These are phyloP conservation scores for Backusella westeae DNA, from an alignment of 192 early-diverging fungal genomes.

Conservation along the genomic window DNA sequence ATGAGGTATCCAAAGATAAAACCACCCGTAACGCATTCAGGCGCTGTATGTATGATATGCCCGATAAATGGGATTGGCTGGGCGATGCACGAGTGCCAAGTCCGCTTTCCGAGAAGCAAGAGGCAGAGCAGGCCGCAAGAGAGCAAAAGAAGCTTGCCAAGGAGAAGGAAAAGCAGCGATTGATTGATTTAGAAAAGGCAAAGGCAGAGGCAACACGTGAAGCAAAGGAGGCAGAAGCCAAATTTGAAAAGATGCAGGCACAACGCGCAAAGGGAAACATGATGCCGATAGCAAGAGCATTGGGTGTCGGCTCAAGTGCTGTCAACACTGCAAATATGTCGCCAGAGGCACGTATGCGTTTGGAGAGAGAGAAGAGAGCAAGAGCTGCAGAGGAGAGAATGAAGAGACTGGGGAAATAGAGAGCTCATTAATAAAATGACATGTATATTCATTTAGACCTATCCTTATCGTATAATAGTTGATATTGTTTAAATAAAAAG, in stretches of 20 bases:
- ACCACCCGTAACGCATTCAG: constrained; percentile 72
- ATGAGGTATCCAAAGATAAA: constrained; percentile 72
- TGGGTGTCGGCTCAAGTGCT: constrained; percentile 22
- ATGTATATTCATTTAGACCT: background rate
- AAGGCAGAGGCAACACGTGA: constrained; percentile 35
- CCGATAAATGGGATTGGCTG: constrained; percentile 67
- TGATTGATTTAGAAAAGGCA: constrained; percentile 43
- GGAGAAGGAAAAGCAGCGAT: constrained; percentile 56
- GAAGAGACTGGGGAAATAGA: background rate
- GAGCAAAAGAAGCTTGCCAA: constrained; percentile 64
- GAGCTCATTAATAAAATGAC: background rate
- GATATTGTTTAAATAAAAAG: no score
- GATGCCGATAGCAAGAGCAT: constrained; percentile 22
- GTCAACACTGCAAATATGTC: constrained; percentile 47
- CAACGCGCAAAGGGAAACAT: constrained; percentile 14
- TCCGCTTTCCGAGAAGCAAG: constrained; percentile 71
- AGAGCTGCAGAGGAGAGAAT: constrained; percentile 70
- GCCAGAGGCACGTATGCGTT: constrained; percentile 63
- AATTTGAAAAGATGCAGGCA: constrained; percentile 26
- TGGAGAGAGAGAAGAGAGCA: constrained; percentile 81
- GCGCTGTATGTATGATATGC: constrained; percentile 57
- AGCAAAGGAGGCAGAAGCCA: constrained; percentile 13
- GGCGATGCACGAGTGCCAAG: constrained; percentile 62
- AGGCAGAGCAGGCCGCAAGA: constrained; percentile 56
- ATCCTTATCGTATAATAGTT: no score